These are phyloP conservation scores for Stromatinia cepivora DNA, from an alignment of 2,329 filamentous ascomycete genomes.

Conservation along the genomic window DNA sequence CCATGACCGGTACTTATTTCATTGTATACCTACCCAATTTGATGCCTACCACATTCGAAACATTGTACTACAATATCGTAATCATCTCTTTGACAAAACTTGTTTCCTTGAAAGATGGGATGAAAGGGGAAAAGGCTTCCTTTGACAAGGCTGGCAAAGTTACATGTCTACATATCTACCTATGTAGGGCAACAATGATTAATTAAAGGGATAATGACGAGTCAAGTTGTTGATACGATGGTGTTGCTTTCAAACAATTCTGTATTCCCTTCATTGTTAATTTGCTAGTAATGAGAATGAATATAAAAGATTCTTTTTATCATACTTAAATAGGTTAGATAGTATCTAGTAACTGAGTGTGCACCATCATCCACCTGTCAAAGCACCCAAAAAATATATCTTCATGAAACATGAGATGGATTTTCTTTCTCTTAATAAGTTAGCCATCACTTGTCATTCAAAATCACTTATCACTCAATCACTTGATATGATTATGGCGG, in stretches of 20 bases:
- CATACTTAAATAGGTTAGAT: not conserved
- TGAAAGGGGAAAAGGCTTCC: not conserved
- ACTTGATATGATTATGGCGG: not conserved
- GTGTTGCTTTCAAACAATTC: not conserved
- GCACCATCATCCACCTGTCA: not conserved
- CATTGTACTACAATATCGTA: not conserved
- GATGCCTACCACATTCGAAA: constrained; percentile 2
- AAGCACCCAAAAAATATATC: constrained; percentile 1
- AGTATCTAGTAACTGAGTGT: not conserved
- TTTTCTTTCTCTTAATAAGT: not conserved
- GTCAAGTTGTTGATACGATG: not conserved
- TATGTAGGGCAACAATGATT: not conserved
- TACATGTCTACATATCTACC: not conserved
- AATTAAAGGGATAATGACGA: not conserved
- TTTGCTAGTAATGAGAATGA: not conserved
- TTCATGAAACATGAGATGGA: not conserved
- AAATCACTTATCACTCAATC: not conserved
- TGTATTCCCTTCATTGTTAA: not conserved
- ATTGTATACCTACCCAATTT: not conserved
- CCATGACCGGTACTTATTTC: not conserved
- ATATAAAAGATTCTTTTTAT: not conserved
- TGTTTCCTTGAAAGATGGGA: not conserved
- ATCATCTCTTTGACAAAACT: not conserved
- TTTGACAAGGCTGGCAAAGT: constrained; percentile 5
- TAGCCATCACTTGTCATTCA: not conserved